These are phyloP conservation scores for Lasiodiplodia sp. DNA, from an alignment of 2,329 filamentous ascomycete genomes.

Conservation along the genomic window DNA sequence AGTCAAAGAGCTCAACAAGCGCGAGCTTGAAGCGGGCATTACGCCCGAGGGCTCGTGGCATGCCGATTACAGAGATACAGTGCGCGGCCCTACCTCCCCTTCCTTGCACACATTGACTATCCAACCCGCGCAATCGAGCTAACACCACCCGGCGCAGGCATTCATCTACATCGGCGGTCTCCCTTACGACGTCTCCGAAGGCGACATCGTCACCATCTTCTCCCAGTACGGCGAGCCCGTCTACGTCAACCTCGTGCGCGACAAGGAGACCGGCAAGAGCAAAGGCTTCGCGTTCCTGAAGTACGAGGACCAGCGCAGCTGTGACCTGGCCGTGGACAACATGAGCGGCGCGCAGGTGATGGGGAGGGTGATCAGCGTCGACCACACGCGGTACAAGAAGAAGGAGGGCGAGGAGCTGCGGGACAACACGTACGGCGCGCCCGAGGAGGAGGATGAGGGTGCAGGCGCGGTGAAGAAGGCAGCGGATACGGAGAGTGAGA, in stretches of 20 bases:
- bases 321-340: constrained; percentile 95
- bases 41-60: constrained; percentile 92
- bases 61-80: constrained; percentile 92
- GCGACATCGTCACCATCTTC: constrained; percentile 95
- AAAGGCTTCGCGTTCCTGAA: constrained; percentile 96
- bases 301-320: constrained; percentile 97
- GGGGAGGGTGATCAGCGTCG: constrained; percentile 82
- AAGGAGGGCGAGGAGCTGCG: constrained; percentile 69
- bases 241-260: constrained; percentile 88
- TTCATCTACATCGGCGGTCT: constrained; percentile 96
- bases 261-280: constrained; percentile 95
- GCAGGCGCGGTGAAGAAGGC: constrained; percentile 62
- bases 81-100: not conserved
- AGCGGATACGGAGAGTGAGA: constrained; percentile 47
- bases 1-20: constrained; percentile 91
- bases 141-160: constrained; percentile 54
- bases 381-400: constrained; percentile 90
- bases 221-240: constrained; percentile 96
- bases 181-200: constrained; percentile 90
- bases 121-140: not conserved
- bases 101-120: not conserved
- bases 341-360: constrained; percentile 84
- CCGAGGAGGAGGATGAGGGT: constrained; percentile 63
- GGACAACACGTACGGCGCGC: constrained; percentile 5
- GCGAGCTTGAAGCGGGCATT: constrained; percentile 89